Conservation (phyloP, 495 filamentous ascomycete genomes). For the Penicillium goetzii region DNA sequence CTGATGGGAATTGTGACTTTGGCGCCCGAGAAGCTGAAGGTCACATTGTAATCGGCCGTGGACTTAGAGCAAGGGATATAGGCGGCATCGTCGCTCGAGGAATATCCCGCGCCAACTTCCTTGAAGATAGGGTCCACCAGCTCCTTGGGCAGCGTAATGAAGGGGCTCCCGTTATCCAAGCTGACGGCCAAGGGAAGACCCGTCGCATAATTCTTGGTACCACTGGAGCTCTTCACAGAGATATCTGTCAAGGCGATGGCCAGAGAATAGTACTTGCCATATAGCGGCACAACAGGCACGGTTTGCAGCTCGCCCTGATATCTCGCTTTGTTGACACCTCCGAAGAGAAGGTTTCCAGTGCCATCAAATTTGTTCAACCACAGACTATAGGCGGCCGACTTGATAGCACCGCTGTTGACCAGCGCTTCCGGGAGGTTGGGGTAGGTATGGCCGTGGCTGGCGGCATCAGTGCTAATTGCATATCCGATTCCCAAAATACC, state of each 20-base stretch:
- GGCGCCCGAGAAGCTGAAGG: constrained; percentile 63
- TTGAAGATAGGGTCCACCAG: constrained; percentile 63
- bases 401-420: constrained; percentile 65
- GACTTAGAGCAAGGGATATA: constrained; percentile 70
- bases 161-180: constrained; percentile 77
- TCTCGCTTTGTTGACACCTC: constrained; percentile 79
- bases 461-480: constrained; percentile 34
- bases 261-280: constrained; percentile 64
- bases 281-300: constrained; percentile 63
- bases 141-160: constrained; percentile 72
- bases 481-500: constrained; percentile 90
- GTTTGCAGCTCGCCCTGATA: constrained; percentile 69
- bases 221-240: constrained; percentile 36
- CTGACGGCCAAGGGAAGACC: constrained; percentile 67
- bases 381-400: constrained; percentile 75
- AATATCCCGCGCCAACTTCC: constrained; percentile 64
- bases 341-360: constrained; percentile 83
- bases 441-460: constrained; percentile 56
- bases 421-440: constrained; percentile 71
- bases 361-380: constrained; percentile 83
- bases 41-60: constrained; percentile 57
- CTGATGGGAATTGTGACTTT: constrained; percentile 32
- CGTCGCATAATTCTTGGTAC: constrained; percentile 44
- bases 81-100: constrained; percentile 35
- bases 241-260: constrained; percentile 73